Evolutionary conservation across 305 asterid genomes (phyloP), one percentile per base, ranked within the genome.

Genomic region (Euphrasia arctica): DNA sequence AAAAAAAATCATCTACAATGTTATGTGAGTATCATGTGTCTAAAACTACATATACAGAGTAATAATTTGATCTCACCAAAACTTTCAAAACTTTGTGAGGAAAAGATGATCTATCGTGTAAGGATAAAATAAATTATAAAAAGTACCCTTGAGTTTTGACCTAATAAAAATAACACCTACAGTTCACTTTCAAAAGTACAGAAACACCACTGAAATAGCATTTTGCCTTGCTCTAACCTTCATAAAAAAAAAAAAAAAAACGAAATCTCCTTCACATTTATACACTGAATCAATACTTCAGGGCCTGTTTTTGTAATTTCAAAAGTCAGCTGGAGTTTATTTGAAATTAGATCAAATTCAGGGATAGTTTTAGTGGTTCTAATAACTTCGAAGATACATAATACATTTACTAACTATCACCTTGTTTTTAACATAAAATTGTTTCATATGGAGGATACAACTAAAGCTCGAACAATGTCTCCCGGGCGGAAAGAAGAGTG

Each of bases 401-500:
- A 18, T 18, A 18, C 27, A 25, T 25, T 36, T 36, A 5, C 42
- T 36, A 36, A 5, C 9, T 36, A 36, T 6, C 9, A 7, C 9
- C 8, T 5, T 0, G 2, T 36, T 8, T 9, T 8, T 39, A 39
- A 39, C 45, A 39, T 39, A 39, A 39, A 39, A 39, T 39, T 39
- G 45, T 9, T 39, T 9, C 0, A 39, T 8, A 39, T 7, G 10
- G 32, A 86, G 95, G 90, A 89, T 92, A 92, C 97, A 68, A 92
- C 98, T 66, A 87, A 58, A 54, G 98, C 98, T 71, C 75, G 85
- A 70, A 92, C 91, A 66, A 83, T 84, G 73, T 89, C 97, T 48
- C 98, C 98, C 8, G 91, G 88, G 32, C 83, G 84, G 74, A 89
- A 92, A 48, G 90, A 92, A 34, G 90, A 64, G 56, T 90, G 93